phyloP scores from a whole-genome alignment of 1,284 basidiomycete species.

The Apiotrichum mycotoxinovorans region DNA sequence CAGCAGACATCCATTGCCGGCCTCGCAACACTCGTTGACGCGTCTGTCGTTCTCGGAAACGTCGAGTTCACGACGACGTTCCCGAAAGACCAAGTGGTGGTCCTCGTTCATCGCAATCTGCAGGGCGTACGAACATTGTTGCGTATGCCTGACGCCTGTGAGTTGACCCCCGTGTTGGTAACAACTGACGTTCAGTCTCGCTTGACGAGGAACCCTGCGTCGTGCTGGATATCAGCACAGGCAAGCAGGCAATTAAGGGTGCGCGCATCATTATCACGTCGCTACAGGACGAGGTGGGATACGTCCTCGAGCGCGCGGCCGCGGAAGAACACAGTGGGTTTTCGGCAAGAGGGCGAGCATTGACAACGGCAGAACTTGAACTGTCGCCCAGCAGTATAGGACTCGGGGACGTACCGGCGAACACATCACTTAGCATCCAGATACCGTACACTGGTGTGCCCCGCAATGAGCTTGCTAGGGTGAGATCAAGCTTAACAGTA shows the following conservation, averaged over 20 bases:
- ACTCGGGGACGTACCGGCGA: slow-evolving; percentile 21
- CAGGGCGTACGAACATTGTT: slow-evolving; percentile 24
- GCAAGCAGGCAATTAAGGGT: slow-evolving; percentile 16
- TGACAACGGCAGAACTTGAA: slow-evolving; percentile 1
- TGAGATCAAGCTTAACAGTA: slow-evolving; percentile 1
- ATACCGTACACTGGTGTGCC: slow-evolving; percentile 36
- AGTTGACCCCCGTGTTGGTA: slow-evolving; percentile 1
- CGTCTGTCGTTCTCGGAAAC: slow-evolving; percentile 23
- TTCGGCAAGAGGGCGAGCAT: not conserved
- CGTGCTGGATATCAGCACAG: slow-evolving; percentile 31
- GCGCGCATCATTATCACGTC: slow-evolving; percentile 22
- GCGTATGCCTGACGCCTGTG: slow-evolving; percentile 39
- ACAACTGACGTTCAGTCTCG: slow-evolving; percentile 28
- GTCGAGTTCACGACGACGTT: slow-evolving; percentile 20
- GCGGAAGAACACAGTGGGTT: slow-evolving; percentile 9
- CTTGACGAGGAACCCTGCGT: slow-evolving; percentile 36
- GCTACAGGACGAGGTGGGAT: slow-evolving; percentile 24
- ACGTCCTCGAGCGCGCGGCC: slow-evolving; percentile 19
- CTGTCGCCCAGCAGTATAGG: slow-evolving; percentile 8
- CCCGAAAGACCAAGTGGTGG: slow-evolving; percentile 11
- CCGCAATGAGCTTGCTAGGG: slow-evolving; percentile 30
- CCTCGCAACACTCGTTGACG: slow-evolving; percentile 21
- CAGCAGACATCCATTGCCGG: slow-evolving; percentile 31
- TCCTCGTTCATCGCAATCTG: slow-evolving; percentile 25
- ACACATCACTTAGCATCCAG: slow-evolving; percentile 14